phyloP scores from a whole-genome alignment of 2,329 filamentous ascomycete species.

The Sarocladium strictum region DNA sequence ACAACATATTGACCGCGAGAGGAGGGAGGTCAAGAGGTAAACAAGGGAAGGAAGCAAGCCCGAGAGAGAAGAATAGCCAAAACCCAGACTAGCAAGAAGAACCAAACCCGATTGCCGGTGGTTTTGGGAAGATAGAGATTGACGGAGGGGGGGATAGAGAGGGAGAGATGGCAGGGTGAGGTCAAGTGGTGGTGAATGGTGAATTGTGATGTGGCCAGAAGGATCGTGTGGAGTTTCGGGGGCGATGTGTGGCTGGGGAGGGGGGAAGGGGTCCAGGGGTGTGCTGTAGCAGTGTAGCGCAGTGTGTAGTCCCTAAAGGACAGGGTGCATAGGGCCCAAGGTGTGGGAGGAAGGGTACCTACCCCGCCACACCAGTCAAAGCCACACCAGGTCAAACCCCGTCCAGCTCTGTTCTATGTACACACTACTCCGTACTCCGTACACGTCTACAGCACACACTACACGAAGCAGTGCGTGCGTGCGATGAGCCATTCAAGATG shows the following conservation, averaged over 20 bases:
- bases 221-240: conserved; percentile 1
- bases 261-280: not conserved
- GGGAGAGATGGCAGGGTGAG: conserved; percentile 9
- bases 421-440: too few species aligned
- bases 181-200: conserved; percentile 14
- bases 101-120: not conserved
- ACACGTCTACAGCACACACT: too few species aligned
- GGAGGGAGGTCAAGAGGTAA: conserved; percentile 7
- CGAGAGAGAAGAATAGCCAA: not conserved
- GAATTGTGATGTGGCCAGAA: conserved; percentile 12
- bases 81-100: not conserved
- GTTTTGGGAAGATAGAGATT: conserved; percentile 8
- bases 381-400: too few species aligned
- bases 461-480: too few species aligned
- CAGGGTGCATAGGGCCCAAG: too few species aligned
- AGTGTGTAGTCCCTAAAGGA: too few species aligned
- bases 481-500: too few species aligned
- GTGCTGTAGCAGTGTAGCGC: too few species aligned
- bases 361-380: too few species aligned
- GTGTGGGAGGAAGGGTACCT: too few species aligned
- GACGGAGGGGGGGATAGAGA: conserved; percentile 13
- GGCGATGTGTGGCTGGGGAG: not conserved
- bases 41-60: conserved; percentile 8
- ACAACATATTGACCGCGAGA: conserved; percentile 51
- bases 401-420: too few species aligned